Evolutionary conservation across 2,329 filamentous ascomycete genomes (phyloP), one percentile per base, ranked within the genome.

Genomic region (Cyclaneusma minus): DNA sequence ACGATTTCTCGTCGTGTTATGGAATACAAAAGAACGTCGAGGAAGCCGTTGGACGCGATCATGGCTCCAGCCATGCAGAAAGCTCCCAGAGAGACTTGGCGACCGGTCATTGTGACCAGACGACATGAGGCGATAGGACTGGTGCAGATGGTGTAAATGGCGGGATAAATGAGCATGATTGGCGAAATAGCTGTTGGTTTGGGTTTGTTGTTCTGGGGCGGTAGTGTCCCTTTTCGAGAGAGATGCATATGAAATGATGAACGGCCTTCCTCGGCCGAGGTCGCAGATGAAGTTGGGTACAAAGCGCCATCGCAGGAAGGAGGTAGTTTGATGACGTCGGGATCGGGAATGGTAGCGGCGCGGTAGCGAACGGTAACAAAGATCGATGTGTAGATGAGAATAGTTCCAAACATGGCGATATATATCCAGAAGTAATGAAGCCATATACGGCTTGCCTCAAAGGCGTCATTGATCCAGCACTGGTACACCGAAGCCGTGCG

Each of bases 141-240:
- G 0, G 74, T 80, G 42, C 74, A 75, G n/a, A 75, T 38, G 5
- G 77, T 59, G 43, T 80, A 80, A 35, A 79, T 71, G 36, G 74
- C 41, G 0, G 75, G 75, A 33, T 81, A 81, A 6, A 76, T 56
- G 16, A 77, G 52, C 62, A 68, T 67, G 34, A 78, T 69, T 6
- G 66, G 57, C 4, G 58, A 59, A 32, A 64, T 58, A 32, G 51
- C 52, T 2, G 47, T n/a, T n/a, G n/a, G n/a, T n/a, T n/a, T n/a
- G n/a, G n/a, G n/a, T n/a, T n/a, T n/a, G n/a, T n/a, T 42, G 7
- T 13, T n/a, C 21, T 7, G 12, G 18, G 18, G 18, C 18, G 8
- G 8, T 20, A 8, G 8, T 8, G n/a, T 20, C n/a, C n/a, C 18
- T n/a, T 8, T 8, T n/a, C 18, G 18, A 8, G 8, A 8, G 18